These are phyloP conservation scores for Carnegiea gigantea DNA, from an alignment of 179 eudicot species.

Conservation along the genomic window DNA sequence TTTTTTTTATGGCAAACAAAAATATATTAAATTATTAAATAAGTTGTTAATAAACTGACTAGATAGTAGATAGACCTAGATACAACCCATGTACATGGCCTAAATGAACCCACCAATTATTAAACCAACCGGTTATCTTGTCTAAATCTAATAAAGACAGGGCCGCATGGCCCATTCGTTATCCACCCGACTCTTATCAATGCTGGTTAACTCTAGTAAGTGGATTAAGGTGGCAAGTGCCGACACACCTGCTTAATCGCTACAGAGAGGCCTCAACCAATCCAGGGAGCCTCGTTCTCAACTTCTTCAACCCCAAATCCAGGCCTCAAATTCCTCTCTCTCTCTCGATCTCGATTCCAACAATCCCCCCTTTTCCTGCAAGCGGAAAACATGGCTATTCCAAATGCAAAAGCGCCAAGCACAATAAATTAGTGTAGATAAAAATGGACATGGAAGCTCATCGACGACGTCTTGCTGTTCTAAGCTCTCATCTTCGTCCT, in stretches of 20 bases:
- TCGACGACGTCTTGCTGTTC: constrained; percentile 32
- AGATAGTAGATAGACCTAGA: no score
- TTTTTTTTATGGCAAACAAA: no score
- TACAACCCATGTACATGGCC: no score
- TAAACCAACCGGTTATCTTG: no score
- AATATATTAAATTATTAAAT: no score
- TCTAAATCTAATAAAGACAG: no score
- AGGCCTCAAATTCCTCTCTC: not conserved
- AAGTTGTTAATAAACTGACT: no score
- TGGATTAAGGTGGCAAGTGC: constrained; percentile 1
- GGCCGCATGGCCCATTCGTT: no score
- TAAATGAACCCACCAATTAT: no score
- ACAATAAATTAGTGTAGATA: not conserved
- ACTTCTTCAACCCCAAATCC: not conserved
- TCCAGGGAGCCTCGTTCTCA: not conserved
- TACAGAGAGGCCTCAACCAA: constrained; percentile 6
- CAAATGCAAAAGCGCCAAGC: not conserved
- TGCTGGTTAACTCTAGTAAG: not conserved
- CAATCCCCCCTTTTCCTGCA: not conserved
- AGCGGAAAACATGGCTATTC: constrained; percentile 16
- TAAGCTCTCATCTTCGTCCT: constrained; percentile 40
- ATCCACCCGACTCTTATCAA: no score
- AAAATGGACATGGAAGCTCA: constrained; percentile 26
- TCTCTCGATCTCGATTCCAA: not conserved
- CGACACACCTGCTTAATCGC: not conserved